phyloP scores from a whole-genome alignment of 345 rosid species.

The Eutrema heterophyllum region DNA sequence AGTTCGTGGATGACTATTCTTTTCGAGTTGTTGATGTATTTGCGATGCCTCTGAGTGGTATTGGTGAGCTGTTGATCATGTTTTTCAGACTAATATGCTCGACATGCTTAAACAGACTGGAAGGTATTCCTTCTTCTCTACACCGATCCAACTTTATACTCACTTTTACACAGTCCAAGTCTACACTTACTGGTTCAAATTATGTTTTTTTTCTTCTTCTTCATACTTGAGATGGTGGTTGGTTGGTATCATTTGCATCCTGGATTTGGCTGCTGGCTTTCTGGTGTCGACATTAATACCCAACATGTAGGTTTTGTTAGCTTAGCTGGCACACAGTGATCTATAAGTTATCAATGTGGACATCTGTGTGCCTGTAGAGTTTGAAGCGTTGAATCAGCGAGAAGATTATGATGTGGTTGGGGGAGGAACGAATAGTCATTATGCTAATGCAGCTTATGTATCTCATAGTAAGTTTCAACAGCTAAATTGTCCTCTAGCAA shows the following conservation, averaged over 20 bases:
- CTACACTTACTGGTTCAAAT: not conserved
- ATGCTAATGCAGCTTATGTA: too few relatives aligned
- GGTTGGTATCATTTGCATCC: constrained; percentile 97
- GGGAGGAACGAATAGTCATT: too few relatives aligned
- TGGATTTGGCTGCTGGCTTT: constrained; percentile 96
- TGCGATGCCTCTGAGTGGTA: constrained; percentile 95
- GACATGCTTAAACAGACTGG: constrained; percentile 97
- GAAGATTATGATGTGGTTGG: too few relatives aligned
- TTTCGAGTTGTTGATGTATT: constrained; percentile 93
- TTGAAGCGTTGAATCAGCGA: too few relatives aligned
- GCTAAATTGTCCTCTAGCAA: too few relatives aligned
- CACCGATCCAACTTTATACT: too few relatives aligned
- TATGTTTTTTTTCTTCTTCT: too few relatives aligned
- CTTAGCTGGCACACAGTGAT: not conserved
- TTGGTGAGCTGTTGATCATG: constrained; percentile 93
- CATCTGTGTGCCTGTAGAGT: too few relatives aligned
- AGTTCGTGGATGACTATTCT: constrained; percentile 88
- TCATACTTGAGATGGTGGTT: constrained; percentile 91
- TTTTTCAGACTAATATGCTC: constrained; percentile 87
- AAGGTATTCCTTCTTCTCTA: constrained; percentile 39
- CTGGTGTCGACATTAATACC: constrained; percentile 90
- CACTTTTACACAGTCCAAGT: not conserved
- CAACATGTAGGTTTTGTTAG: constrained; percentile 51
- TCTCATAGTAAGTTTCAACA: too few relatives aligned
- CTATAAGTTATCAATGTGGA: too few relatives aligned